phyloP scores from a whole-genome alignment of 75 land plant species.

The Pinus tabuliformis region DNA sequence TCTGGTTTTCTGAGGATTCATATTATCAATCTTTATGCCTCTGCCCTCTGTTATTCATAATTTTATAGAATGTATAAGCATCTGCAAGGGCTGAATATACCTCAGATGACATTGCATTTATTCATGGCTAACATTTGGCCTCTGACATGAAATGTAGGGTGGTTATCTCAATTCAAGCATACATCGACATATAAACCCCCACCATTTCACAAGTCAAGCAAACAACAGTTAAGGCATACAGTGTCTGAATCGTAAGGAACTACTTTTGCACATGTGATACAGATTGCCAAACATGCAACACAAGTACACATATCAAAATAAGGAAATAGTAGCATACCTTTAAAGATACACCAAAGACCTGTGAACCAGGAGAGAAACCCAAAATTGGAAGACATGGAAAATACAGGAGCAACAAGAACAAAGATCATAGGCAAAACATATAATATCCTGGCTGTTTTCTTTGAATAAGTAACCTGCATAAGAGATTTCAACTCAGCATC shows the following conservation, averaged over 20 bases:
- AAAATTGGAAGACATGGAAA: slow-evolving; percentile 19
- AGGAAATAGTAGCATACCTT: slow-evolving; percentile 39
- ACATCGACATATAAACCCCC: not conserved
- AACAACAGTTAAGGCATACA: not conserved
- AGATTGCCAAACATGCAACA: not conserved
- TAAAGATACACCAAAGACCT: slow-evolving; percentile 26
- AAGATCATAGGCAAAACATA: slow-evolving; percentile 59
- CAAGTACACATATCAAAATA: not conserved
- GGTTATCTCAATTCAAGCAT: not conserved
- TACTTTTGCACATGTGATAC: not conserved
- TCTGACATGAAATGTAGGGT: not conserved
- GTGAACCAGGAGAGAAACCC: slow-evolving; percentile 16
- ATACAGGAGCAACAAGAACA: slow-evolving; percentile 45
- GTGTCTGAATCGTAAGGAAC: not conserved
- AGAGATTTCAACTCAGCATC: not conserved
- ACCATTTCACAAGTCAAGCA: not conserved
- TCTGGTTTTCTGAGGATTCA: not conserved
- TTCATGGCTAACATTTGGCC: not conserved
- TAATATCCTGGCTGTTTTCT: slow-evolving; percentile 42
- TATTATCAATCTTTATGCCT: not conserved
- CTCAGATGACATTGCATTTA: not conserved
- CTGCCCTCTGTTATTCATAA: not conserved
- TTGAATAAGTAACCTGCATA: slow-evolving; percentile 64
- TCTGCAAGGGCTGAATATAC: not conserved
- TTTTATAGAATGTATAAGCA: not conserved